A percentile compares a stretch with the other conserved stretches of the same genome.
Conservation (phyloP, 805 yeast genomes). For the Vanderwaltozyma tropicalis region DNA sequence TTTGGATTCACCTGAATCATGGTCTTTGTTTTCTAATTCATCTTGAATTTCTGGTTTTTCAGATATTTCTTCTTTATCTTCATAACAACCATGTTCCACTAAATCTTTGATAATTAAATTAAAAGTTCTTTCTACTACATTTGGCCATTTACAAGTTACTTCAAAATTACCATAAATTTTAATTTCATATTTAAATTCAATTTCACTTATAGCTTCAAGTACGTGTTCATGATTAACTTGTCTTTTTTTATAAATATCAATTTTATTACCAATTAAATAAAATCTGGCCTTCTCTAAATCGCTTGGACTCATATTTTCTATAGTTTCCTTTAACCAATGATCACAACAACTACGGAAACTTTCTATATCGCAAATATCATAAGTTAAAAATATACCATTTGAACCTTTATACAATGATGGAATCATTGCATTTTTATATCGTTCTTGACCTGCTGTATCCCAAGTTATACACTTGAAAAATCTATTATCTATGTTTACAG, state of each 20-base stretch:
- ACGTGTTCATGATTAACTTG: slow-evolving; percentile 34
- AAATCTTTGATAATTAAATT: slow-evolving; percentile 32
- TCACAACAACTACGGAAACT: slow-evolving; percentile 31
- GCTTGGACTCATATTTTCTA: slow-evolving; percentile 23
- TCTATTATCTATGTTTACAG: slow-evolving; percentile 35
- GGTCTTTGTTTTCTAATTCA: neutral
- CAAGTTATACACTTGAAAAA: slow-evolving; percentile 36
- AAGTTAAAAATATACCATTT: slow-evolving; percentile 35
- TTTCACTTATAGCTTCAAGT: slow-evolving; percentile 22
- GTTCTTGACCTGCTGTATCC: slow-evolving; percentile 45
- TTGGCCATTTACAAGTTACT: slow-evolving; percentile 36
- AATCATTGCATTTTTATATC: slow-evolving; percentile 36
- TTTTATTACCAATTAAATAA: slow-evolving; percentile 39
- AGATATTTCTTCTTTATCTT: slow-evolving; percentile 12
- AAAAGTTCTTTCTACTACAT: slow-evolving; percentile 31
- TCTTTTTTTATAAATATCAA: slow-evolving; percentile 29
- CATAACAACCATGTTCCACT: slow-evolving; percentile 33
- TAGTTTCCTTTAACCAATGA: slow-evolving; percentile 36
- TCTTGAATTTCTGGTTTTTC: neutral
- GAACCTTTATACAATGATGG: slow-evolving; percentile 39
- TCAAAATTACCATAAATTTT: slow-evolving; percentile 35
- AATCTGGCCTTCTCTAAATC: slow-evolving; percentile 27
- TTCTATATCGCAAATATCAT: slow-evolving; percentile 33
- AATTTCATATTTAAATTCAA: slow-evolving; percentile 25
- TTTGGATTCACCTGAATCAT: neutral